A percentile compares a stretch with the other conserved stretches of the same genome.
Evolutionary conservation across 495 filamentous ascomycete species (phyloP).

Genomic region (Aspergillus mulundensis): DNA sequence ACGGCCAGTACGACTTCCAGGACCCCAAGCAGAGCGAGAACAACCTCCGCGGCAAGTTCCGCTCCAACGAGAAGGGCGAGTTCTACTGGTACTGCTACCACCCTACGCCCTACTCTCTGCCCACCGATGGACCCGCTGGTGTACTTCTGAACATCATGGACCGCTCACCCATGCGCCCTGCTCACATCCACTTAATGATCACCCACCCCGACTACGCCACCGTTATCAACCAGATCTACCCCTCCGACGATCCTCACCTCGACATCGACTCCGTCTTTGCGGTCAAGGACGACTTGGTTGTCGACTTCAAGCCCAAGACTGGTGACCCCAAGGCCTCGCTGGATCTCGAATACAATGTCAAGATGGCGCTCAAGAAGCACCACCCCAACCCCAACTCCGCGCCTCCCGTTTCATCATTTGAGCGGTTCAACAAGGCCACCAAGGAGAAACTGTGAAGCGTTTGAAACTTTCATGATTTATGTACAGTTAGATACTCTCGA

Average conservation of each 20-base stretch:
- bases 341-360: conserved; percentile 45
- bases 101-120: conserved; percentile 76
- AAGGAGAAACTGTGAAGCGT: conserved; percentile 16
- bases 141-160: conserved; percentile 67
- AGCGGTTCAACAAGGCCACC: conserved; percentile 32
- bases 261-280: conserved; percentile 62
- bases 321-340: conserved; percentile 44
- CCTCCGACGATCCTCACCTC: conserved; percentile 56
- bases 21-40: conserved; percentile 72
- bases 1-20: conserved; percentile 89
- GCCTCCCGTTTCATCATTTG: conserved; percentile 43
- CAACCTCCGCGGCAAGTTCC: conserved; percentile 84
- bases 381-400: conserved; percentile 47
- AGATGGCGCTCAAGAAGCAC: conserved; percentile 45
- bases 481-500: neutral
- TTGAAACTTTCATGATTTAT: neutral
- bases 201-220: conserved; percentile 47
- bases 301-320: conserved; percentile 56
- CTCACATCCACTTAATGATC: conserved; percentile 50
- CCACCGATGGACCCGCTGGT: conserved; percentile 69
- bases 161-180: conserved; percentile 54
- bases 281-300: conserved; percentile 61
- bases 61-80: conserved; percentile 67
- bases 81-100: conserved; percentile 81
- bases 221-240: conserved; percentile 62